phyloP scores from a whole-genome alignment of 192 early-diverging fungal species.

The Backusella tarrabulga region DNA sequence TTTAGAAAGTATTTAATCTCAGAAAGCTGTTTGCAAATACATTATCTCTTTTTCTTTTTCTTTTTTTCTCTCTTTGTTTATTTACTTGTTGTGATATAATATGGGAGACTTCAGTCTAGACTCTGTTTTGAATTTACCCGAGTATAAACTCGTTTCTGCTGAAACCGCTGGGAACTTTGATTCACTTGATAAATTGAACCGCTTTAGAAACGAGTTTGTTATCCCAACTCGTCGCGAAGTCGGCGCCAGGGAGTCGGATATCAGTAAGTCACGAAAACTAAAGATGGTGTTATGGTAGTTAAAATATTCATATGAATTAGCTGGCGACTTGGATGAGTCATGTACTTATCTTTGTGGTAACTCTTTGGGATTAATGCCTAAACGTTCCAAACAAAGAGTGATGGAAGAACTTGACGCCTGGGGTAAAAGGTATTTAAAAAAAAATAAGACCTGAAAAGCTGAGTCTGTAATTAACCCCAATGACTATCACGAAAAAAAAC shows the following conservation, averaged over 20 bases:
- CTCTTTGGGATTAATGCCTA: slow-evolving; percentile 88
- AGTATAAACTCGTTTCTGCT: background rate
- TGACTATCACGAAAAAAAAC: background rate
- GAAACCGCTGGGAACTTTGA: slow-evolving; percentile 55
- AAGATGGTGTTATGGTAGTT: background rate
- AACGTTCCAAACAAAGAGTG: slow-evolving; percentile 59
- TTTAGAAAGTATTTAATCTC: background rate
- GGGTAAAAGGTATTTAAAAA: slow-evolving; percentile 56
- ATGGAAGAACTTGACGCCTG: slow-evolving; percentile 91
- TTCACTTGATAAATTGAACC: slow-evolving; percentile 46
- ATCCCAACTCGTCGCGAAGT: slow-evolving; percentile 55
- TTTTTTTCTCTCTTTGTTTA: background rate
- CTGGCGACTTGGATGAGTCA: slow-evolving; percentile 31
- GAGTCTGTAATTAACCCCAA: background rate
- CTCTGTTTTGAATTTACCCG: background rate
- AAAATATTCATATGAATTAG: slow-evolving; percentile 9
- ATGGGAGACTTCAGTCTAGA: background rate
- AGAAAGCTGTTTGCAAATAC: background rate
- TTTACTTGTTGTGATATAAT: background rate
- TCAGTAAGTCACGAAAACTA: background rate
- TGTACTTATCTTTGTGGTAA: slow-evolving; percentile 92
- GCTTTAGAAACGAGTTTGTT: slow-evolving; percentile 59
- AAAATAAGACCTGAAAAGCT: background rate
- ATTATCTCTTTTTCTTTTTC: background rate
- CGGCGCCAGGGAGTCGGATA: slow-evolving; percentile 18